Evolutionary conservation across 2,329 filamentous ascomycete genomes (phyloP).

Genomic region (Penicillium sp.): DNA sequence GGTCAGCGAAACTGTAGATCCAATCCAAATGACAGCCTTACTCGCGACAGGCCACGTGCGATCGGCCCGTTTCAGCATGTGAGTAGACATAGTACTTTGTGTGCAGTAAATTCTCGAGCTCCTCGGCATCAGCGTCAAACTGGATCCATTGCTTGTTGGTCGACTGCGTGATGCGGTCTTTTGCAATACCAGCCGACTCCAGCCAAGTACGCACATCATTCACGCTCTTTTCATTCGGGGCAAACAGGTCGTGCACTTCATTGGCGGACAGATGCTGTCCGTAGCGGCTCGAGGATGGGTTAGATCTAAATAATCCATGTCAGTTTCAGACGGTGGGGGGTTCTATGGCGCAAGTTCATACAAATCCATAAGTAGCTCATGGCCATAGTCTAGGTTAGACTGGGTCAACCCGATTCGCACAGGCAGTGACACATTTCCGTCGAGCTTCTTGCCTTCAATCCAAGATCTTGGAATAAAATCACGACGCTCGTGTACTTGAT

Average conservation of each 20-base stretch:
- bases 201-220: conserved; percentile 33
- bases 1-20: conserved; percentile 1
- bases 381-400: conserved; percentile 29
- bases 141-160: conserved; percentile 42
- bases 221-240: conserved; percentile 32
- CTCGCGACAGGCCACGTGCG: conserved; percentile 42
- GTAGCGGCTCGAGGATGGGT: conserved; percentile 40
- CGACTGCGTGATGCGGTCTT: conserved; percentile 29
- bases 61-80: conserved; percentile 32
- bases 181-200: conserved; percentile 26
- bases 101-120: conserved; percentile 41
- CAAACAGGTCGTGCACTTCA: conserved; percentile 39
- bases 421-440: conserved; percentile 24
- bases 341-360: conserved; percentile 11
- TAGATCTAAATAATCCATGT: conserved; percentile 26
- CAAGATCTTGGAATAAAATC: conserved; percentile 29
- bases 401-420: conserved; percentile 31
- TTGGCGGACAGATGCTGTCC: conserved; percentile 34
- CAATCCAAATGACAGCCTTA: conserved; percentile 25
- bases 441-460: conserved; percentile 26
- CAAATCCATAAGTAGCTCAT: conserved; percentile 37
- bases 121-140: conserved; percentile 40
- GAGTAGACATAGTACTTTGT: conserved; percentile 44
- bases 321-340: background rate
- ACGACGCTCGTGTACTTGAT: conserved; percentile 36